phyloP scores from a whole-genome alignment of 495 filamentous ascomycete species.

The Daldinia bambusicola region DNA sequence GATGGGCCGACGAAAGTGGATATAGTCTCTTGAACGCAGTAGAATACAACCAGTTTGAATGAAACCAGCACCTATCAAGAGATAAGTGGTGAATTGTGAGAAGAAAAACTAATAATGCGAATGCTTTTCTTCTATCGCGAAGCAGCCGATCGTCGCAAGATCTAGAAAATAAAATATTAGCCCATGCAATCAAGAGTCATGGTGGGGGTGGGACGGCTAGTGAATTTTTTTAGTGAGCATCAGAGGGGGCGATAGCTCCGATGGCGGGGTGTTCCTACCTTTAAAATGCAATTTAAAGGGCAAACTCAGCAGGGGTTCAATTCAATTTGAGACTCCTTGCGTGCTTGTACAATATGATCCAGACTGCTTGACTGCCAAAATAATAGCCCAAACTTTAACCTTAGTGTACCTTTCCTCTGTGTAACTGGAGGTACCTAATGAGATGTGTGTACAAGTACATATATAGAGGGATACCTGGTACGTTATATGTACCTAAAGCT shows the following conservation, averaged over 20 bases:
- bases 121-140: slow-evolving; percentile 25
- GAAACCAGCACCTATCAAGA: neutral
- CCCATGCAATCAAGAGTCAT: slow-evolving; percentile 26
- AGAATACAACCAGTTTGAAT: slow-evolving; percentile 1
- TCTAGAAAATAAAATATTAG: slow-evolving; percentile 33
- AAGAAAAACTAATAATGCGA: neutral
- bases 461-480: too few species aligned
- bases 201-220: slow-evolving; percentile 37
- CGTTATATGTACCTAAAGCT: neutral
- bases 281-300: neutral
- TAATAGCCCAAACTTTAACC: neutral
- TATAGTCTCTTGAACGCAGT: neutral
- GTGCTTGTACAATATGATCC: neutral
- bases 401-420: neutral
- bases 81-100: slow-evolving; percentile 4
- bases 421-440: neutral
- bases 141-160: slow-evolving; percentile 20
- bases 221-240: slow-evolving; percentile 29
- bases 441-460: neutral
- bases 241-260: slow-evolving; percentile 20
- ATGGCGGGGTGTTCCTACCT: slow-evolving; percentile 27
- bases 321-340: neutral
- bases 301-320: slow-evolving; percentile 1
- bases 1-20: slow-evolving; percentile 17
- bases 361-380: too few species aligned